Evolutionary conservation across 2,329 filamentous ascomycete genomes (phyloP).

Genomic region (Apiospora arundinis): DNA sequence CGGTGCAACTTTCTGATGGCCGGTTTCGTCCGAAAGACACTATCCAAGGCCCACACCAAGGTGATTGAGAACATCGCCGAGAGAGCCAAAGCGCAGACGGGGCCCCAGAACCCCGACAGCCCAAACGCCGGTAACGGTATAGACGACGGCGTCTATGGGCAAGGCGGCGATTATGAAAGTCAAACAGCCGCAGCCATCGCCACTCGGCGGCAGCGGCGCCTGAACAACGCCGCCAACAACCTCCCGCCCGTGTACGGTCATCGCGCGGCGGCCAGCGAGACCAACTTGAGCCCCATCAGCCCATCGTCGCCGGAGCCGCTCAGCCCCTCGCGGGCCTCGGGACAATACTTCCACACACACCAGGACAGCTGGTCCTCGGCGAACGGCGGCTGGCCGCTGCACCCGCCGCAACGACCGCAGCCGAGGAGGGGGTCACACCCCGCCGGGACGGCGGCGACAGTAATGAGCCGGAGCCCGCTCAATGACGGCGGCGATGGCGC

Average conservation of each 20-base stretch:
- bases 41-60: conserved; percentile 75
- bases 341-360: conserved; percentile 6
- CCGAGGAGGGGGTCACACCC: too few relatives aligned
- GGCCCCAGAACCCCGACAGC: conserved; percentile 27
- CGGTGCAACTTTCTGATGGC: conserved; percentile 79
- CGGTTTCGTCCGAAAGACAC: conserved; percentile 80
- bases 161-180: not conserved
- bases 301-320: conserved; percentile 10
- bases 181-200: not conserved
- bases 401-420: not conserved
- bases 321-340: conserved; percentile 15
- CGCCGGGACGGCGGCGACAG: too few relatives aligned
- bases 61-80: conserved; percentile 70
- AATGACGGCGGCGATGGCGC: not conserved
- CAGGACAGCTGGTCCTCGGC: conserved; percentile 16
- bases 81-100: conserved; percentile 48
- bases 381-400: not conserved
- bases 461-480: not conserved
- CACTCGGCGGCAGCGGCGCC: conserved; percentile 1
- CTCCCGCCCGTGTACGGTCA: conserved; percentile 17
- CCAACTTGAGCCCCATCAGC: conserved; percentile 18
- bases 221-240: not conserved
- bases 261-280: conserved; percentile 25
- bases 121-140: not conserved
- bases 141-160: not conserved